These are phyloP conservation scores for Lactarius hengduanensis DNA, from an alignment of 768 basidiomycete genomes.

Conservation along the genomic window DNA sequence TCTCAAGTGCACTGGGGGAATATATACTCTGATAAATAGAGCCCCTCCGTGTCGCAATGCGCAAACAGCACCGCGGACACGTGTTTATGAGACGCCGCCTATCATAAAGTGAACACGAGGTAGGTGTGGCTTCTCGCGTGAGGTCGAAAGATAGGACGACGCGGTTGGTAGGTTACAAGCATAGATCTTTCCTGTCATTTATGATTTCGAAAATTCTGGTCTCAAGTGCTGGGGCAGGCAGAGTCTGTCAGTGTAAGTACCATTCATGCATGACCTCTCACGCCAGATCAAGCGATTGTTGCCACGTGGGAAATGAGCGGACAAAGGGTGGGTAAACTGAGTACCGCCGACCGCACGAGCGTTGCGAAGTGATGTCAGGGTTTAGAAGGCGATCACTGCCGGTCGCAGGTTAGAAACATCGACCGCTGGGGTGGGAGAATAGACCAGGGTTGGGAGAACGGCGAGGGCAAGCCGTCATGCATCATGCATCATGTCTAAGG, in stretches of 20 bases:
- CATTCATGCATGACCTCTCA: neutral
- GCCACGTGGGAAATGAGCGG: neutral
- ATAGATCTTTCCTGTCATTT: neutral
- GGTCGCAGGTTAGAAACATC: neutral
- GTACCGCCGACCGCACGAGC: neutral
- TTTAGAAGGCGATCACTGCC: neutral
- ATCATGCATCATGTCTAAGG: neutral
- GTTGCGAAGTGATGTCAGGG: neutral
- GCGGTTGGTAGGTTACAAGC: neutral
- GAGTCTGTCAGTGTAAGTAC: neutral
- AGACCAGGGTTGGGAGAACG: neutral
- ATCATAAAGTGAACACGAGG: slow-evolving; percentile 11
- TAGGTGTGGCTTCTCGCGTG: neutral
- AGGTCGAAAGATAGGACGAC: neutral
- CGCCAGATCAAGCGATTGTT: neutral
- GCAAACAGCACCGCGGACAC: slow-evolving; percentile 14
- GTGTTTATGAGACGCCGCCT: slow-evolving; percentile 10
- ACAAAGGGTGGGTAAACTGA: neutral
- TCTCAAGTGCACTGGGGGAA: neutral
- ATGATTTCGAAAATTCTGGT: neutral
- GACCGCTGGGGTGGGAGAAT: neutral
- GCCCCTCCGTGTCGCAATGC: slow-evolving; percentile 3
- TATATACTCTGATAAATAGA: slow-evolving; percentile 3
- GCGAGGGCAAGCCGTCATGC: neutral
- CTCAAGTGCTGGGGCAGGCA: neutral